A percentile compares a stretch with the other conserved stretches of the same genome.
Evolutionary conservation across 495 filamentous ascomycete species (phyloP).

Genomic region (Amorphotheca resinae): DNA sequence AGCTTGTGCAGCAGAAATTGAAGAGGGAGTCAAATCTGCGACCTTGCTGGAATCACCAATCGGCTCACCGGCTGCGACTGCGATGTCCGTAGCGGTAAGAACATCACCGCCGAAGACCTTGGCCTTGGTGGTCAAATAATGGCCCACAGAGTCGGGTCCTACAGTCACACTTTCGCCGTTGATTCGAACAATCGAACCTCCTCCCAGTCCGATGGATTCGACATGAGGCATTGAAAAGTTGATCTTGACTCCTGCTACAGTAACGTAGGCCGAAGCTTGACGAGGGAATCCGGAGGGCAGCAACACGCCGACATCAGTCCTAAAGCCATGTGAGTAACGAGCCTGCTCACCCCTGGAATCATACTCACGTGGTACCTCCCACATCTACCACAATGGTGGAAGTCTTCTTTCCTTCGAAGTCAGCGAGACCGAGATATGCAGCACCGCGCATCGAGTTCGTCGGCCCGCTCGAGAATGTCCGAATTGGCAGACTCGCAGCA

Average conservation of each 20-base stretch:
- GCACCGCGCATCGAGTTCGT: constrained; percentile 47
- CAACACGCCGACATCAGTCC: constrained; percentile 24
- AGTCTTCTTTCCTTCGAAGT: constrained; percentile 22
- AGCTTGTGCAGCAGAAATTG: constrained; percentile 15
- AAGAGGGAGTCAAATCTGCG: constrained; percentile 6
- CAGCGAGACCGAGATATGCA: constrained; percentile 28
- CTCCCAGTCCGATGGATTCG: constrained; percentile 39
- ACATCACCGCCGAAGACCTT: constrained; percentile 37
- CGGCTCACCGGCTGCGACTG: constrained; percentile 25
- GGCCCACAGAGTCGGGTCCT: constrained; percentile 44
- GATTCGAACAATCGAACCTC: constrained; percentile 36
- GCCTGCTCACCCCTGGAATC: no score
- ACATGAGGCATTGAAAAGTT: constrained; percentile 38
- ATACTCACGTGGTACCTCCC: constrained; percentile 31
- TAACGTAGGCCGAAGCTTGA: constrained; percentile 30
- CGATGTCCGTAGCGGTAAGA: constrained; percentile 38
- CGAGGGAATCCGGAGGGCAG: constrained; percentile 33
- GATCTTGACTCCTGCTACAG: constrained; percentile 33
- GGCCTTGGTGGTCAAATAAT: constrained; percentile 35
- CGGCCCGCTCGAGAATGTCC: constrained; percentile 40
- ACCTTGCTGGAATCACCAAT: constrained; percentile 20
- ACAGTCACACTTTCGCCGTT: constrained; percentile 26
- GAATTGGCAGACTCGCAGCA: constrained; percentile 38
- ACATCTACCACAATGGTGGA: constrained; percentile 37
- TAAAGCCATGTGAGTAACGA: background rate